Evolutionary conservation across 1,284 basidiomycete species (phyloP).

Genomic region (Pseudozyma thailandica): DNA sequence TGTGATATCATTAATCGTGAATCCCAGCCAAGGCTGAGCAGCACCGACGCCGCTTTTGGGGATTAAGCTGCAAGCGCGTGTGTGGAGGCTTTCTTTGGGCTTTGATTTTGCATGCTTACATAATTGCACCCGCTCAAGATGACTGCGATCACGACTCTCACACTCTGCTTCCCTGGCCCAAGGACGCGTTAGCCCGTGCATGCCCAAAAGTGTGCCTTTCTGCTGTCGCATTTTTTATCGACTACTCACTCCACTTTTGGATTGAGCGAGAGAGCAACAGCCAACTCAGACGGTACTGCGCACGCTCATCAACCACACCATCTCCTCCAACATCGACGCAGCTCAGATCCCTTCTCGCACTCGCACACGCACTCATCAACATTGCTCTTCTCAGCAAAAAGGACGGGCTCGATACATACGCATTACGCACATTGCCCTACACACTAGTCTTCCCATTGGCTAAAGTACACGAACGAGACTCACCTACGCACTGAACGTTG

Average conservation of each 20-base stretch:
- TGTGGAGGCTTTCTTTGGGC: constrained; percentile 8
- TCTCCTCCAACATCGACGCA: neutral
- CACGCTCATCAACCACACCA: neutral
- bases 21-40: too few species aligned
- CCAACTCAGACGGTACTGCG: constrained; percentile 3
- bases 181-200: constrained; percentile 14
- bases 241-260: constrained; percentile 20
- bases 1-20: constrained; percentile 6
- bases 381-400: too few species aligned
- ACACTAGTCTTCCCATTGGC: too few species aligned
- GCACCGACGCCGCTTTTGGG: too few species aligned
- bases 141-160: constrained; percentile 8
- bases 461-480: too few species aligned
- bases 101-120: neutral
- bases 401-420: too few species aligned
- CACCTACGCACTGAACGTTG: too few species aligned
- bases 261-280: constrained; percentile 6
- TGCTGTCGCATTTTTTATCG: constrained; percentile 13
- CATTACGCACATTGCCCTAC: too few species aligned
- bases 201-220: constrained; percentile 2
- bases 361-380: neutral
- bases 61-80: neutral
- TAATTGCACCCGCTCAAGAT: neutral
- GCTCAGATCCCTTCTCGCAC: neutral
- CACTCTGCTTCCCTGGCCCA: too few species aligned